Evolutionary conservation across 176 grass and related monocot genomes (phyloP).

Genomic region (Eragrostis curvula): DNA sequence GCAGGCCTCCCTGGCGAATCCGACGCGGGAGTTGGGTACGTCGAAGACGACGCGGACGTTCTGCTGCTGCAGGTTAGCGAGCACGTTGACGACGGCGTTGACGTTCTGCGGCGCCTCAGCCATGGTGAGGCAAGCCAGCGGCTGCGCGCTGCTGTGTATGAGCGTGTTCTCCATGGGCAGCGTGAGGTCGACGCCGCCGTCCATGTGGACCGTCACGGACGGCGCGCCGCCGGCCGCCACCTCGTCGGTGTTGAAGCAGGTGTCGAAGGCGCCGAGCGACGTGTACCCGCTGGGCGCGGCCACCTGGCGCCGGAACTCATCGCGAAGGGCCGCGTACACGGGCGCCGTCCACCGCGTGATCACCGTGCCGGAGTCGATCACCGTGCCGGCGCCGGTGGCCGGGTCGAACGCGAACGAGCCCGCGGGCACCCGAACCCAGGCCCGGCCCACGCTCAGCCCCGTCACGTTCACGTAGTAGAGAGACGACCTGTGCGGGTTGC

Average conservation of each 20-base stretch:
- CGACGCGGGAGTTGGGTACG: constrained; percentile 65
- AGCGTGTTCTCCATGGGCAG: constrained; percentile 90
- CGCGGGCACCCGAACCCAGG: constrained; percentile 50
- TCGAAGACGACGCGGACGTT: constrained; percentile 85
- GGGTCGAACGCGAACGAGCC: constrained; percentile 84
- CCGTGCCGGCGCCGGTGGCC: constrained; percentile 70
- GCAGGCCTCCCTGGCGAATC: constrained; percentile 75
- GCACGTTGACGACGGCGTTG: constrained; percentile 84
- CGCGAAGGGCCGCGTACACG: constrained; percentile 75
- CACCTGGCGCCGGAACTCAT: constrained; percentile 86
- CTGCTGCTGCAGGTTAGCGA: constrained; percentile 98
- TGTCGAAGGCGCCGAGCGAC: constrained; percentile 93
- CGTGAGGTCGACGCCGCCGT: constrained; percentile 58
- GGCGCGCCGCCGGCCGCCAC: constrained; percentile 59
- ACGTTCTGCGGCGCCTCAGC: constrained; percentile 87
- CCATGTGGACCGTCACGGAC: constrained; percentile 69
- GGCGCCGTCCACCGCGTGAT: constrained; percentile 87
- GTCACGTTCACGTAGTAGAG: constrained; percentile 94
- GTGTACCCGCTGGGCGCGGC: constrained; percentile 82
- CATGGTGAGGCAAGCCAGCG: constrained; percentile 91
- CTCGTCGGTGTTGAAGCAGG: constrained; percentile 93
- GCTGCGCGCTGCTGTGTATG: constrained; percentile 92
- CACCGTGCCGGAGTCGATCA: constrained; percentile 90
- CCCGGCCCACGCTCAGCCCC: constrained; percentile 65
- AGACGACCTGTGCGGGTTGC: constrained; percentile 82